These are phyloP conservation scores for Hypholoma fasciculare DNA, from an alignment of 768 basidiomycete species.

Conservation along the genomic window DNA sequence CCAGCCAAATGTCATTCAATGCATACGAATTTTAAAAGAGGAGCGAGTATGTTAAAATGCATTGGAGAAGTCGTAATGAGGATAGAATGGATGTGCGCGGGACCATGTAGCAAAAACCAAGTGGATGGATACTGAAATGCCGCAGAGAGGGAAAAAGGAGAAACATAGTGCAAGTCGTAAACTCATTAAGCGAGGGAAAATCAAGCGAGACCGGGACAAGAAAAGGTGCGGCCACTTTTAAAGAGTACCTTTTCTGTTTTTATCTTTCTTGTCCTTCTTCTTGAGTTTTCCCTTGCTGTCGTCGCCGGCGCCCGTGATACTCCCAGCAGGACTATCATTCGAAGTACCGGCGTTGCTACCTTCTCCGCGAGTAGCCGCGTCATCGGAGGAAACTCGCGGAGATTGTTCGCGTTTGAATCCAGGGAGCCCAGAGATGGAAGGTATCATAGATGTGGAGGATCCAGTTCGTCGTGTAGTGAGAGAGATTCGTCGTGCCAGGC, in stretches of 20 bases:
- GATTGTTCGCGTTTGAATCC: conserved; percentile 55
- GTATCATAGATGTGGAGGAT: conserved; percentile 48
- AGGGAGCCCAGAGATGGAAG: conserved; percentile 34
- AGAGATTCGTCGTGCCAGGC: conserved; percentile 74
- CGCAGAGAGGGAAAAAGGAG: conserved; percentile 1
- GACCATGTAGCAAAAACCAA: not conserved
- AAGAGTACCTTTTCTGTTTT: conserved; percentile 43
- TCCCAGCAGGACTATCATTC: conserved; percentile 58
- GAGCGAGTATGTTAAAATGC: conserved; percentile 7
- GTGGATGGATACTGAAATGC: conserved; percentile 7
- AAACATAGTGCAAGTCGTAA: conserved; percentile 17
- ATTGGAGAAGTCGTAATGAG: conserved; percentile 10
- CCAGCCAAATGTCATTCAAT: conserved; percentile 7
- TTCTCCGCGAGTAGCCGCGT: conserved; percentile 38
- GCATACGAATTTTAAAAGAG: conserved; percentile 5
- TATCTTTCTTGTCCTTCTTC: conserved; percentile 65
- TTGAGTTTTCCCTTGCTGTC: conserved; percentile 38
- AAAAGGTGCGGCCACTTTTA: conserved; percentile 17
- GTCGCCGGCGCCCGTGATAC: conserved; percentile 41
- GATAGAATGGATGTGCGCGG: conserved; percentile 1
- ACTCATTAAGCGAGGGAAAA: conserved; percentile 20
- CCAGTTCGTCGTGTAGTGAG: conserved; percentile 59
- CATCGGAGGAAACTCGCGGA: conserved; percentile 46
- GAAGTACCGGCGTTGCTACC: conserved; percentile 34
- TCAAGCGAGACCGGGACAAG: conserved; percentile 20